Base-by-base conservation (phyloP, 306 rosid species). In the Prunus mira region DNA sequence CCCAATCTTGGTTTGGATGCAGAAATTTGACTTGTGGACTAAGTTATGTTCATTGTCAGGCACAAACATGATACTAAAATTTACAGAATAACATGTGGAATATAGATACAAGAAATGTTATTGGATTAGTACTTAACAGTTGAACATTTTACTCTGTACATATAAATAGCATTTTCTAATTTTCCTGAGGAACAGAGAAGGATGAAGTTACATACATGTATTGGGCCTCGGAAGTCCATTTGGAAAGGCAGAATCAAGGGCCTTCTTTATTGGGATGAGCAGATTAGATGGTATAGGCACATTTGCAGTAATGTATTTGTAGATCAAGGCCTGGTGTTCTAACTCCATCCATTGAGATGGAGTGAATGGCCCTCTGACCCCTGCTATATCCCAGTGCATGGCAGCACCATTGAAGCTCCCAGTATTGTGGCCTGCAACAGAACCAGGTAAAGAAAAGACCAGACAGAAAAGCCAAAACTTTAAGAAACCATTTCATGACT, bases 331-430 rank as follows among this genome's bases (percentile, higher is more conserved):
- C 47, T 96, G 99, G 54, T 96, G 99, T 69, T 96, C 97, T 2
- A 96, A 74, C 82, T 96, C 99, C 93, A 96, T 87, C 99, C 99
- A 92, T 67, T 96, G 99, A 0, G 98, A 89, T 2, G 93, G 93
- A 67, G 98, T 96, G 80, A 96, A 96, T 61, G 86, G 88, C 19
- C 96, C 92, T 84, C 82, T 85, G 11, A 75, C 65, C 51, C 87
- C 87, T n/a, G 78, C 32, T 66, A 84, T 9, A 47, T 65, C 63
- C 65, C 90, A 93, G 64, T 91, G 87, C 93, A 86, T 78, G 87
- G 73, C 63, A 27, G 77, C 77, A 13, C 78, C 77, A 75, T 55
- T 76, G 67, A 84, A 69, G 69, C 71, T 85, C 67, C 93, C 98
- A 27, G 81, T 71, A 75, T 66, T 64, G 58, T 83, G 80, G 74